Evolutionary conservation across 179 eudicot species (phyloP), one percentile per base, ranked within the genome.

Genomic region (Beta macrorhiza): DNA sequence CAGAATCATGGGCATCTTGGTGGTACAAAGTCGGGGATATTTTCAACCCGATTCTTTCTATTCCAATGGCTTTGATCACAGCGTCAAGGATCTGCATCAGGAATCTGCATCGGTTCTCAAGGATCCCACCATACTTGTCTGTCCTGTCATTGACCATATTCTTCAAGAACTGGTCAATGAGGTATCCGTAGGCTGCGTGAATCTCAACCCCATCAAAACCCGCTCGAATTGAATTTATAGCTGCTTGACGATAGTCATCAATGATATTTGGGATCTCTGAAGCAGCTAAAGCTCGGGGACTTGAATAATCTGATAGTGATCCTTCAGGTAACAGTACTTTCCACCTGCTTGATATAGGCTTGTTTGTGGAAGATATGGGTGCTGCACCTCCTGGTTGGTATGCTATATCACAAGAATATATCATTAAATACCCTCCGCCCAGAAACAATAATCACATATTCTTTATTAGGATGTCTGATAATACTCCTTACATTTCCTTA

Each of bases 131-230:
- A 51, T 90, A 93, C 67, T 86, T 88, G 5, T 95, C 98, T 5
- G 77, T 84, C 53, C 97, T 81, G 20, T 92, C 93, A 76, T 95
- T 93, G 82, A 93, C 87, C 9, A 93, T 92, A 37, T 92, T 92
- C 73, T 93, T 95, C 65, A 92, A 73, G 85, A 95, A 94, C 80
- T 93, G 98, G 73, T 92, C 95, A 57, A 93, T 88, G 78, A 93
- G 90, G 90, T 82, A 91, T 57, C 98, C 97, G 67, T 91, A 91
- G 67, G 97, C 98, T 72, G 85, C 95, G 32, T 95, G 93, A 81
- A 93, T 81, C 82, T 95, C 97, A 72, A 93, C 85, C 7, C 98
- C 98, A 84, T 93, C 97, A 82, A 93, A 95, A n/a, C 98, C 98
- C 77, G 97, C 98, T 88, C 84, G 90, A 70, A 91, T 83, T 56